Evolutionary conservation across 2,329 filamentous ascomycete species (phyloP).

Genomic region (Aspergillus aculeatinus): DNA sequence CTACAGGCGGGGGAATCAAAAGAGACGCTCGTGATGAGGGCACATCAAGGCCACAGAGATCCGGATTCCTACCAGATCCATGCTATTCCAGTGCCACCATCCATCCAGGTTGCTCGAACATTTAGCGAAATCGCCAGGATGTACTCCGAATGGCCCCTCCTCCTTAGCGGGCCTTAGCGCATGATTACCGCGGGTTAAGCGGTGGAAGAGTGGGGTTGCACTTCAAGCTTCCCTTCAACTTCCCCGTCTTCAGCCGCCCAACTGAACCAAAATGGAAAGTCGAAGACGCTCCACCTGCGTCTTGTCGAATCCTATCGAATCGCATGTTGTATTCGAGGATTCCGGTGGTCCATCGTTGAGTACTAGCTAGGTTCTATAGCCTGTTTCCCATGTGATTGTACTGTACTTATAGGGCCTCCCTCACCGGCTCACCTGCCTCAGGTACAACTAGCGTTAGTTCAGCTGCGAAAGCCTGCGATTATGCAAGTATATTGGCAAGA

Average conservation of each 20-base stretch:
- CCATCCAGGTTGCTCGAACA: not conserved
- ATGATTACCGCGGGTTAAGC: conserved; percentile 1
- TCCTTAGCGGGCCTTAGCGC: conserved; percentile 2
- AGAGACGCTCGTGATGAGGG: not conserved
- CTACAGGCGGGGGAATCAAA: not conserved
- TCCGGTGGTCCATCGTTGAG: not conserved
- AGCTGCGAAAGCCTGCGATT: not conserved
- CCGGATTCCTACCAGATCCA: conserved; percentile 6
- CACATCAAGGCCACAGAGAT: not conserved
- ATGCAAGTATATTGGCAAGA: not conserved
- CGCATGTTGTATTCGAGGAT: not conserved
- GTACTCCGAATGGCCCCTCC: conserved; percentile 5
- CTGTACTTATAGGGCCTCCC: not conserved
- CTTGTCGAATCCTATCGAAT: conserved; percentile 5
- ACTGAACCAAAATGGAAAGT: not conserved
- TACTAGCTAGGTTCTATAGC: not conserved
- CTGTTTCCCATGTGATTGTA: no score
- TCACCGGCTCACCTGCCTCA: not conserved
- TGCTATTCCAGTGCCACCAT: conserved; percentile 1
- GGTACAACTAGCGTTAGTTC: not conserved
- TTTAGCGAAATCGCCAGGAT: not conserved
- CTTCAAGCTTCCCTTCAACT: not conserved
- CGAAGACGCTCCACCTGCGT: not conserved
- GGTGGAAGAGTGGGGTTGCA: not conserved
- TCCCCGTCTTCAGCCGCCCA: conserved; percentile 4